Conservation (phyloP, 2,329 filamentous ascomycete species). For the Colletotrichum incanum region DNA sequence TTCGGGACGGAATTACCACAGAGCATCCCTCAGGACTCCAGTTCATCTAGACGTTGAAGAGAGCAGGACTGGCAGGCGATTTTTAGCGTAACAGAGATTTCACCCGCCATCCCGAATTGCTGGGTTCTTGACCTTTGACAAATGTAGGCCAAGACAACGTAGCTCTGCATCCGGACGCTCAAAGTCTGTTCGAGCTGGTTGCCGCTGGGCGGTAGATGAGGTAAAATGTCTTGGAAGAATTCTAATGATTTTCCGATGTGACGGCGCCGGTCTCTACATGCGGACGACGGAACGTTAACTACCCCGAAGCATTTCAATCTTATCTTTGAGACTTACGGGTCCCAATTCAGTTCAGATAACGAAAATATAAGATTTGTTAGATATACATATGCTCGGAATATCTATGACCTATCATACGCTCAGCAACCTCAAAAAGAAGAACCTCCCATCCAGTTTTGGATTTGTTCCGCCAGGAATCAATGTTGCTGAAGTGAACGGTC, state of each 20-base stretch:
- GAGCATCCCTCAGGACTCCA: too few species aligned
- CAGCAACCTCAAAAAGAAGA: too few species aligned
- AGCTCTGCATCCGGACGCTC: not conserved
- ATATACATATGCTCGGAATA: not conserved
- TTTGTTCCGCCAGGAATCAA: too few species aligned
- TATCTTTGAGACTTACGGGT: not conserved
- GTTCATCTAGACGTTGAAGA: too few species aligned
- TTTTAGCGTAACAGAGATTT: too few species aligned
- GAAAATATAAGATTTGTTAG: fast-evolving
- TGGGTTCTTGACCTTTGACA: not conserved
- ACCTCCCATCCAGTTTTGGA: not conserved
- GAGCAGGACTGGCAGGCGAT: too few species aligned
- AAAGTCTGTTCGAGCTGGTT: not conserved
- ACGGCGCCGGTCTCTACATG: not conserved
- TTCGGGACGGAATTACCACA: too few species aligned
- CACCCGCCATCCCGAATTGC: not conserved
- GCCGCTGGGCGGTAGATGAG: not conserved
- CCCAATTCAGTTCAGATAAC: not conserved
- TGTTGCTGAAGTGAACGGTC: too few species aligned
- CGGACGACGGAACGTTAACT: not conserved
- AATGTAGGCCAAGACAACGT: not conserved
- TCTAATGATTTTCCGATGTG: not conserved
- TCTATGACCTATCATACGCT: not conserved
- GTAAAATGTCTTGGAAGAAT: not conserved
- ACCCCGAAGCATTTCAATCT: not conserved